Evolutionary conservation across 345 rosid species (phyloP), one percentile per base, ranked within the genome.

Genomic region (Eucalyptus polybractea): DNA sequence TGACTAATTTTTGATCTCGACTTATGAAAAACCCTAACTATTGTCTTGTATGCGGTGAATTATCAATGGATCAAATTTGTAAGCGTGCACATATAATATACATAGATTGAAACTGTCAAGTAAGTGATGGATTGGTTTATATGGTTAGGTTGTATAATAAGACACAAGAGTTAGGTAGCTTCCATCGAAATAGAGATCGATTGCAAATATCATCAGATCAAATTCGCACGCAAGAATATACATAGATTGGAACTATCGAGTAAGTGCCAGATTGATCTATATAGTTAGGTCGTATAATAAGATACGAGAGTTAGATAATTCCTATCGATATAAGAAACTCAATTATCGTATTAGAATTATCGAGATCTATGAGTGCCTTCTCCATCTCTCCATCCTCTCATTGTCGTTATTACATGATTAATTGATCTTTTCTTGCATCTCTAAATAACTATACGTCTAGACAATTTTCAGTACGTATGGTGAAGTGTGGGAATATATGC

Each of bases 201-300:
- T 56, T 10, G 2, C 29, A 56, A 0, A 56, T 56, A 56, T 24
- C 29, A 5, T 40, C 5, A 4, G 1, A 11, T 40, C 3, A 7
- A 76, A 40, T 76, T 76, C 0, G 15, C 47, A 22, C 0, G 2
- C 3, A 5, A 3, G 9, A 21, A 76, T 22, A 21, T 13, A 4
- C 4, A 40, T 22, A 12, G 0, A 10, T 37, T 6, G 0, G 8
- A 76, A 76, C 47, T 40, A 22, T 40, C 13, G 2, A 76, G 47
- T 21, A 21, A 76, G 16, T 7, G 47, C 40, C 3, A 40, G 0
- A 40, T 76, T 22, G 16, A 7, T 76, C 47, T 22, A 21, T 22
- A 1, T 76, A 4, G 12, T 22, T 22, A 40, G 85, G 15, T 40
- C 5, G 0, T 37, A 37, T 76, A 10, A 76, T 21, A 37, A 19